Evolutionary conservation across 495 filamentous ascomycete genomes (phyloP).

Genomic region (Pseudomonodictys pantanalensis): DNA sequence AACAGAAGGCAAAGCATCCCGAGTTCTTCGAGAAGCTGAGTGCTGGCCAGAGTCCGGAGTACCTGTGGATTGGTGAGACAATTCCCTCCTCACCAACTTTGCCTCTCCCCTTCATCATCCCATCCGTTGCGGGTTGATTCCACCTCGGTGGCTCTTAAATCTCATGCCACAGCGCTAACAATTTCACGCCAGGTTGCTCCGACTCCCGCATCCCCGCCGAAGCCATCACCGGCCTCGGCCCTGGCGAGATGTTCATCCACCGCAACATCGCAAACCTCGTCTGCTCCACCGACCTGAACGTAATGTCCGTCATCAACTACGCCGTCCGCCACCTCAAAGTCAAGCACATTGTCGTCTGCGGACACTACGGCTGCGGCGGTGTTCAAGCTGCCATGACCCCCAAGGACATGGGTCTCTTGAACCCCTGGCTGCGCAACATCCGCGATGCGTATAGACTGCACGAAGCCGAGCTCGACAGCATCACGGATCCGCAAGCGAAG

Average conservation of each 20-base stretch:
- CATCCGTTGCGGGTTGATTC: not conserved
- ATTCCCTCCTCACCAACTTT: not conserved
- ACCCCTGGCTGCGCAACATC: conserved; percentile 62
- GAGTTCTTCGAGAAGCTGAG: conserved; percentile 55
- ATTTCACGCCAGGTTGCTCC: conserved; percentile 47
- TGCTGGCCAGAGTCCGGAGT: conserved; percentile 55
- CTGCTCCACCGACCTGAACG: conserved; percentile 46
- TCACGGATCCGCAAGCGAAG: conserved; percentile 45
- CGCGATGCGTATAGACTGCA: conserved; percentile 58
- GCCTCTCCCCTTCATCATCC: not conserved
- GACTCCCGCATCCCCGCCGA: conserved; percentile 63
- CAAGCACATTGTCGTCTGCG: conserved; percentile 64
- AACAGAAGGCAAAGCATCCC: conserved; percentile 50
- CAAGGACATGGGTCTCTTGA: conserved; percentile 57
- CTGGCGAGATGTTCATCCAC: conserved; percentile 61
- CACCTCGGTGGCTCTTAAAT: no score
- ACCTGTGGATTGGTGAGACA: conserved; percentile 56
- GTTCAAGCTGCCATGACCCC: conserved; percentile 60
- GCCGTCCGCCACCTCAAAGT: conserved; percentile 58
- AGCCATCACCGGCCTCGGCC: conserved; percentile 56
- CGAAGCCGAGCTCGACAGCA: conserved; percentile 54
- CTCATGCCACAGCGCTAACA: not conserved
- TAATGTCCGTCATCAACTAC: conserved; percentile 62
- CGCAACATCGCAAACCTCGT: conserved; percentile 65
- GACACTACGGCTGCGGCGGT: conserved; percentile 63